Percentiles rank a stretch among this genome's conserved stretches.
Evolutionary conservation across 306 rosid species (phyloP).

Genomic region (Fragaria iinumae): DNA sequence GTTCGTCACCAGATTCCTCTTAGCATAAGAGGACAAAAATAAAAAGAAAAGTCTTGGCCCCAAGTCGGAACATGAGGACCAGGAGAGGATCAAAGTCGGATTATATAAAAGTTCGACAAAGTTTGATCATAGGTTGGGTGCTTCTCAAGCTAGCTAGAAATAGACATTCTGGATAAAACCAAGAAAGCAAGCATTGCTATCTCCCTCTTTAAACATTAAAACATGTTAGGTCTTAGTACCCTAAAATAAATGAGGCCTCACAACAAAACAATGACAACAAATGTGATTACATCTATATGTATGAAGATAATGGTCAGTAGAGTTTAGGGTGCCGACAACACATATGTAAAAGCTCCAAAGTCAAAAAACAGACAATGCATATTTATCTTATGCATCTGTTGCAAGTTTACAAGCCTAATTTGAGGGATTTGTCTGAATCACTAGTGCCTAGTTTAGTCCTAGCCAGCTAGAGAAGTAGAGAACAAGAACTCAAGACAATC

Average conservation of each 20-base stretch:
- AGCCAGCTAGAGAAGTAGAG: background rate
- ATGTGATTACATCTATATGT: conserved; percentile 15
- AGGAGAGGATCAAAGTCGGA: conserved; percentile 29
- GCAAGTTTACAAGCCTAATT: background rate
- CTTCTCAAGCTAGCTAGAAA: conserved; percentile 41
- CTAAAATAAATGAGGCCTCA: conserved; percentile 1
- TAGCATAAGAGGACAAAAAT: conserved; percentile 22
- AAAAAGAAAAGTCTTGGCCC: background rate
- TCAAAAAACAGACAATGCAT: conserved; percentile 26
- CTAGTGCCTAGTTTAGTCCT: background rate
- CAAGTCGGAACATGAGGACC: conserved; percentile 24
- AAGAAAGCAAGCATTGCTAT: conserved; percentile 29
- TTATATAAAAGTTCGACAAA: conserved; percentile 34
- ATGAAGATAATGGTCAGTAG: conserved; percentile 10
- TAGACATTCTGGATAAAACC: conserved; percentile 20
- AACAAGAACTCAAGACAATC: background rate
- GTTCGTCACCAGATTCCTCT: conserved; percentile 43
- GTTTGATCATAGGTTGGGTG: conserved; percentile 36
- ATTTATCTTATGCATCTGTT: conserved; percentile 31
- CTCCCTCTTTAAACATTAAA: background rate
- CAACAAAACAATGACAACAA: conserved; percentile 23
- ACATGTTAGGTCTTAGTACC: background rate
- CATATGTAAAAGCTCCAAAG: conserved; percentile 21
- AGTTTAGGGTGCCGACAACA: conserved; percentile 22
- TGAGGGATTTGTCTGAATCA: background rate